Conservation (phyloP, 2,329 filamentous ascomycete genomes). For the Chrysoporthe puriensis region DNA sequence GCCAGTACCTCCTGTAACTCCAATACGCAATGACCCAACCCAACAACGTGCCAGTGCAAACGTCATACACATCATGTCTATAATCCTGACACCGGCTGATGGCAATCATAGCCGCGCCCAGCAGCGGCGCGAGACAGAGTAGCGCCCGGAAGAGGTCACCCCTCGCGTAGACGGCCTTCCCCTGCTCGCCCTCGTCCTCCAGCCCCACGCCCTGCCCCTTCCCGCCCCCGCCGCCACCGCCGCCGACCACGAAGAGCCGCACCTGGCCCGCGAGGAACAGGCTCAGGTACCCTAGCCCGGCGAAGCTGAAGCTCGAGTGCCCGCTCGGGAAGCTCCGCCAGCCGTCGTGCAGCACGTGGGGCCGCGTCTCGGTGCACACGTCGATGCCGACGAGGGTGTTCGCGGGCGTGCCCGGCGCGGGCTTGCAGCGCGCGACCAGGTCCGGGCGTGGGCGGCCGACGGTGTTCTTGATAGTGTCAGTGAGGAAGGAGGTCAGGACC, state of each 20-base stretch:
- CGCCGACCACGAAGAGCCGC: slow-evolving; percentile 54
- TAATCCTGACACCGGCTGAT: slow-evolving; percentile 73
- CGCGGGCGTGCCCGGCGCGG: slow-evolving; percentile 52
- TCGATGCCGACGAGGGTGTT: slow-evolving; percentile 63
- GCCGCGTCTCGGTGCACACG: slow-evolving; percentile 73
- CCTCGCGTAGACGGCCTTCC: slow-evolving; percentile 29
- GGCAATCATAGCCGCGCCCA: slow-evolving; percentile 69
- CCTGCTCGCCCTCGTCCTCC: slow-evolving; percentile 29
- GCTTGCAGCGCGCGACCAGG: slow-evolving; percentile 76
- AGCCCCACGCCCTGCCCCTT: neutral
- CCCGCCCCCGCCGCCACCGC: slow-evolving; percentile 32
- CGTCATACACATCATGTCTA: slow-evolving; percentile 72
- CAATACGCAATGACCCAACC: slow-evolving; percentile 66
- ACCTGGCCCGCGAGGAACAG: slow-evolving; percentile 72
- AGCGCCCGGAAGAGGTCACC: slow-evolving; percentile 60
- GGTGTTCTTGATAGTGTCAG: slow-evolving; percentile 88
- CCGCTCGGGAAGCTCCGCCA: slow-evolving; percentile 85
- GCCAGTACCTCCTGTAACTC: slow-evolving; percentile 69
- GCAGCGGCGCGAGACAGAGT: slow-evolving; percentile 59
- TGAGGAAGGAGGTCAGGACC: slow-evolving; percentile 78
- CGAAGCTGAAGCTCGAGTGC: slow-evolving; percentile 79
- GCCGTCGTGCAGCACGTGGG: slow-evolving; percentile 76
- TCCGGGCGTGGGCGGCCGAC: slow-evolving; percentile 74
- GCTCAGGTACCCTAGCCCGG: slow-evolving; percentile 74
- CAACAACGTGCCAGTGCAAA: slow-evolving; percentile 62